Evolutionary conservation across 2,329 filamentous ascomycete genomes (phyloP), one percentile per base, ranked within the genome.

Genomic region (Cryphonectria parasitica): DNA sequence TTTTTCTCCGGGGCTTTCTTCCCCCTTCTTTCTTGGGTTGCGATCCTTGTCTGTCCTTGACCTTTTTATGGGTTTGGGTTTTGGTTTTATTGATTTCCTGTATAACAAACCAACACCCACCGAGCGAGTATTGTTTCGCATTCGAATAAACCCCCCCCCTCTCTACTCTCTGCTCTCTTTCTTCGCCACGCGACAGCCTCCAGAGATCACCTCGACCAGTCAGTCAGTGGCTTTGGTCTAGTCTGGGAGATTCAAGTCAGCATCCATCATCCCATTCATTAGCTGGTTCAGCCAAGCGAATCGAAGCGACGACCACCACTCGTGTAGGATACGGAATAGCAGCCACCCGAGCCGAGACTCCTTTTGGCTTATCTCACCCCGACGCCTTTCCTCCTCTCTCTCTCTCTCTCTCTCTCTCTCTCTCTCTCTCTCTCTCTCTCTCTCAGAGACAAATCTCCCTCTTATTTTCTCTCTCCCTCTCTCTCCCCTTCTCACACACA

Each of bases 221-320:
- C 49, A 34, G 60, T 25, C 43, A 52, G n/a, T 36, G 67, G 68
- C 60, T 56, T 41, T 62, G 63, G 58, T 28, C 36, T 61, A 28
- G 62, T 39, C 52, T 66, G 56, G 28, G 34, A 56, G 45, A n/a
- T 19, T n/a, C 45, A 49, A 61, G 66, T 68, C 66, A 68, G 66
- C 45, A 49, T n/a, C 39, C 66, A 62, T 31, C 62, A 36, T 28
- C 25, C 25, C 39, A 43, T 39, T 41, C 28, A 62, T 69, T 69
- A 69, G 68, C 64, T 66, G 64, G 61, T 19, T 54, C 66, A 69
- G 62, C 52, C 70, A 72, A 72, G 70, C 70, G 70, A 66, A 65
- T 66, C 56, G 67, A 71, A 67, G 62, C 67, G 64, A 54, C 64
- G n/a, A 69, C 66, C 52, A 56, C 69, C 54, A 62, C 64, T 62